Evolutionary conservation across 805 yeast genomes (phyloP), one percentile per base, ranked within the genome.

Genomic region (Cyberlindnera americana): DNA sequence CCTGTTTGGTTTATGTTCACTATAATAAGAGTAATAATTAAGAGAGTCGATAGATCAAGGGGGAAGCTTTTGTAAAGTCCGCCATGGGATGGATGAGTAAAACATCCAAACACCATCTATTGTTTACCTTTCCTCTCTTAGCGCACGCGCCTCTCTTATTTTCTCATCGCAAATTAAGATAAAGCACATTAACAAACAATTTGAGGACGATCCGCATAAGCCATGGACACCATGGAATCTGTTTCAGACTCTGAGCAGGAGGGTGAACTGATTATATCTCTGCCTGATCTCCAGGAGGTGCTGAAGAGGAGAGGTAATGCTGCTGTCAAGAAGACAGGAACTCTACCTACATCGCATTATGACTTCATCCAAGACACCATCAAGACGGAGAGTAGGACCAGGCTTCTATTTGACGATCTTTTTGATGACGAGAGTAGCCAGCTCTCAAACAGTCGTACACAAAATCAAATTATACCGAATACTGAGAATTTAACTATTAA

Each of bases 211-310:
- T n/a, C n/a, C n/a, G n/a, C n/a, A n/a, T n/a, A n/a, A n/a, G n/a
- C n/a, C n/a, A 11, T 25, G n/a, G 15, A 25, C 18, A 28, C 11
- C 18, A 15, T 12, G 19, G 37, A 24, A 13, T 16, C 35, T 5
- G 30, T 36, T 5, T 47, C 33, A 15, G 49, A 40, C 39, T 48
- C 50, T 5, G 50, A 49, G 19, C 41, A 33, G 2, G 50, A 44
- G 22, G 37, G 19, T 4, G 38, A 25, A 30, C 22, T 30, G 3
- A 46, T 39, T 25, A 27, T 48, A 29, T 44, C 45, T 3, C 35
- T 24, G 5, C 16, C 40, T 10, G 16, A 12, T 8, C 34, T 36
- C 12, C 29, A 23, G 15, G 26, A 17, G 4, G 23, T 28, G 12
- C 32, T 35, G 11, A 15, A 29, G 21, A 16, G 29, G 16, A 21